A percentile compares a stretch with the other conserved stretches of the same genome.
phyloP scores from a whole-genome alignment of 2,329 filamentous ascomycete genomes.

The Rosellinia necatrix region DNA sequence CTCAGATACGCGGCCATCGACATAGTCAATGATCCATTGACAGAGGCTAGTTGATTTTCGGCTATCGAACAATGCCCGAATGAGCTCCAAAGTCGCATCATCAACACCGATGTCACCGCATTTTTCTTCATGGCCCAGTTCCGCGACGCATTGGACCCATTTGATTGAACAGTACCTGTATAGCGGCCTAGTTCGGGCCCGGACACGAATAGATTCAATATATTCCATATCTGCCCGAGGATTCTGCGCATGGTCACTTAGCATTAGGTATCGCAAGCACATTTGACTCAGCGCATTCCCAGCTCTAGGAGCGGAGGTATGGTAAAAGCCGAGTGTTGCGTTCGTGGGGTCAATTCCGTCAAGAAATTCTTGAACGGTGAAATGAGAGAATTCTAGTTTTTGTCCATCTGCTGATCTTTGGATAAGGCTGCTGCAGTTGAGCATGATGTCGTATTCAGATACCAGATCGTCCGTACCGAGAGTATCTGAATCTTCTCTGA shows the following conservation, averaged over 20 bases:
- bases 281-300: neutral
- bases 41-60: neutral
- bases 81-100: neutral
- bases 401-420: constrained; percentile 9
- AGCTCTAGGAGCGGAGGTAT: neutral
- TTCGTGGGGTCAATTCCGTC: constrained; percentile 3
- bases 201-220: neutral
- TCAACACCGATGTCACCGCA: neutral
- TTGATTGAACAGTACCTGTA: neutral
- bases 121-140: neutral
- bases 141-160: neutral
- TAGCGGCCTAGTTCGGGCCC: neutral
- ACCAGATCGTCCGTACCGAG: constrained; percentile 13
- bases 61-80: neutral
- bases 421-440: constrained; percentile 24
- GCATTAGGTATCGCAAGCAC: constrained; percentile 9
- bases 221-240: neutral
- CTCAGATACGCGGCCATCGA: neutral
- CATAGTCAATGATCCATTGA: constrained; percentile 2
- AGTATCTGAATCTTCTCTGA: constrained; percentile 2
- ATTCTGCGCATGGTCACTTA: neutral
- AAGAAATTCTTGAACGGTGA: constrained; percentile 24
- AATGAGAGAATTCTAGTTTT: constrained; percentile 22
- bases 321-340: constrained; percentile 3
- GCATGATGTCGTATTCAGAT: constrained; percentile 19